Evolutionary conservation across 177 flowering plant species (phyloP).

Genomic region (Vitis hybrid): DNA sequence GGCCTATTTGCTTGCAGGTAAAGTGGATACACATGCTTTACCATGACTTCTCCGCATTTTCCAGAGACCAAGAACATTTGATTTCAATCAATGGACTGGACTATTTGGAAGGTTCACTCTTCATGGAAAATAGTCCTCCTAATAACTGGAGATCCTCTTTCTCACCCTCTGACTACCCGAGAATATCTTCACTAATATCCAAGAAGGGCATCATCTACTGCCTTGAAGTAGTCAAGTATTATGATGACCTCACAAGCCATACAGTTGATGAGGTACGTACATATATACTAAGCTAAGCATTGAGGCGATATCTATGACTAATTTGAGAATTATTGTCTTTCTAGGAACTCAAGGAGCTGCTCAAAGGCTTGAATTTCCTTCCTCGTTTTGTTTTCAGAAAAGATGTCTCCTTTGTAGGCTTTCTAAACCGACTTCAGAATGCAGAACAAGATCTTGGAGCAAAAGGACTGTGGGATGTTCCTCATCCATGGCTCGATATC

Average conservation of each 20-base stretch:
- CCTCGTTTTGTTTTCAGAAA: constrained; percentile 39
- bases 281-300: no score
- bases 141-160: no score
- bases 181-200: no score
- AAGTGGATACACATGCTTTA: constrained; percentile 71
- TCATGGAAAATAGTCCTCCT: no score
- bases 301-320: no score
- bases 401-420: constrained; percentile 48
- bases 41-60: constrained; percentile 45
- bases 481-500: no score
- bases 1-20: constrained; percentile 35
- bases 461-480: not conserved
- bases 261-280: constrained; percentile 34
- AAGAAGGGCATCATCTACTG: no score
- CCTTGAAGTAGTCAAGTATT: no score
- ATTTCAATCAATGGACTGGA: constrained; percentile 41
- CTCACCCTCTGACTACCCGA: no score
- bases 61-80: constrained; percentile 61
- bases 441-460: constrained; percentile 50
- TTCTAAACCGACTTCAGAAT: constrained; percentile 51
- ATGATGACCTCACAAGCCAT: not conserved
- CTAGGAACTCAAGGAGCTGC: constrained; percentile 49
- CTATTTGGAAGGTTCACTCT: constrained; percentile 36
- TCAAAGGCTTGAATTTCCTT: constrained; percentile 36
- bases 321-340: not conserved